A percentile compares a stretch with the other conserved stretches of the same genome.
phyloP scores from a whole-genome alignment of 768 basidiomycete species.

The Symmetrospora coprosmae region DNA sequence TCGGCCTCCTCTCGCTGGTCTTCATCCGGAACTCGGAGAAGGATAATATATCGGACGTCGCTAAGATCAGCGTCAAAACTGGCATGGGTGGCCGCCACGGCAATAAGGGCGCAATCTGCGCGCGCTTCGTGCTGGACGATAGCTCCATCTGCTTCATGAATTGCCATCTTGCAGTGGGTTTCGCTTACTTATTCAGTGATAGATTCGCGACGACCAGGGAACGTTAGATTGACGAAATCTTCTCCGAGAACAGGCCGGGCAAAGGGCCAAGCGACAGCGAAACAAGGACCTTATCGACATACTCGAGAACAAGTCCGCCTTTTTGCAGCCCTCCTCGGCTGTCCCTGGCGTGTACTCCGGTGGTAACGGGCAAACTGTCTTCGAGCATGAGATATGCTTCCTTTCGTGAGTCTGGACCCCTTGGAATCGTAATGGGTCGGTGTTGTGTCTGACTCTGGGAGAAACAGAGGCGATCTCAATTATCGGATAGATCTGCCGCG shows the following conservation, averaged over 20 bases:
- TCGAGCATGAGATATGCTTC: conserved; percentile 90
- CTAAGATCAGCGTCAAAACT: conserved; percentile 71
- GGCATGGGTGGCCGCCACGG: conserved; percentile 88
- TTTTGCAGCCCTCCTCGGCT: conserved; percentile 42
- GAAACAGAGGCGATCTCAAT: conserved; percentile 72
- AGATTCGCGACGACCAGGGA: too few species aligned
- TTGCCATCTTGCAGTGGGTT: conserved; percentile 73
- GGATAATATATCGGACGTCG: conserved; percentile 48
- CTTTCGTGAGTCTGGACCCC: conserved; percentile 37
- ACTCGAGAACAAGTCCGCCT: conserved; percentile 62
- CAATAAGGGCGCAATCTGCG: conserved; percentile 54
- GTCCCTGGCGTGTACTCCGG: conserved; percentile 51
- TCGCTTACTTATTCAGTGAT: too few species aligned
- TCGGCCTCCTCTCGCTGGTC: conserved; percentile 66
- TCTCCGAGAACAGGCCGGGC: conserved; percentile 48
- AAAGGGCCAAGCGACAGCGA: conserved; percentile 61
- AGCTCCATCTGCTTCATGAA: conserved; percentile 90
- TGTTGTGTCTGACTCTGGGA: conserved; percentile 33
- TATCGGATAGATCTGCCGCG: conserved; percentile 90
- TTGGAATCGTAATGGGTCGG: not conserved
- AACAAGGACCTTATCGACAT: conserved; percentile 79
- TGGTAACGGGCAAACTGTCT: conserved; percentile 78
- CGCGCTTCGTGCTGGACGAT: conserved; percentile 64
- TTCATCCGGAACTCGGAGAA: conserved; percentile 53
- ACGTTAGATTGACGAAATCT: too few species aligned